Percentiles rank a stretch among this genome's conserved stretches.
Evolutionary conservation across 2,329 filamentous ascomycete species (phyloP).

Genomic region (Hypomyces rosellus): DNA sequence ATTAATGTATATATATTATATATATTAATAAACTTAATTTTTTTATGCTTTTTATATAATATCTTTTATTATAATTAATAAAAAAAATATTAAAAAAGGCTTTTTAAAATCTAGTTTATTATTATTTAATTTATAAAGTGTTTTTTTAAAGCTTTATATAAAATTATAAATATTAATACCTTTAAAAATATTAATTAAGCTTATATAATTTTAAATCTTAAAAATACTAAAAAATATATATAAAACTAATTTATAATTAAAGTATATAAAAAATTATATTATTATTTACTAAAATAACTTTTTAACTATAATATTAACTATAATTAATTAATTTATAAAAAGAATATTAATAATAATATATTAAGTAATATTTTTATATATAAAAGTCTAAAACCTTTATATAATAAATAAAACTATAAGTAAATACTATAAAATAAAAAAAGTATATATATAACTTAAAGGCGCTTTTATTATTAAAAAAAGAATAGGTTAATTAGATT

Average conservation of each 20-base stretch:
- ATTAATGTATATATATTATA: too few species aligned
- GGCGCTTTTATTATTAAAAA: too few species aligned
- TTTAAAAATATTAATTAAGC: neutral
- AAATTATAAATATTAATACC: neutral
- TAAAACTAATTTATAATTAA: too few species aligned
- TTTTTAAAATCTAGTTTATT: neutral
- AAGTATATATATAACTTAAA: too few species aligned
- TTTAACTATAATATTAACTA: neutral
- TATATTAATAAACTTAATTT: too few species aligned
- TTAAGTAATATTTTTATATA: conserved; percentile 2
- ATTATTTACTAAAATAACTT: neutral
- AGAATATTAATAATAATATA: neutral
- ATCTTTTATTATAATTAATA: neutral
- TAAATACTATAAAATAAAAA: too few species aligned
- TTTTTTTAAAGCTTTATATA: neutral
- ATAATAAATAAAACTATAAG: neutral
- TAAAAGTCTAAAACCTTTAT: too few species aligned
- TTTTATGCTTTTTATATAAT: too few species aligned
- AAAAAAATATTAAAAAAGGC: neutral
- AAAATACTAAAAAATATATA: conserved; percentile 3
- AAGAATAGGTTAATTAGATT: too few species aligned
- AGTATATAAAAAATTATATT: neutral
- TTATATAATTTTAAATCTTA: neutral
- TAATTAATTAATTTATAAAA: conserved; percentile 3
- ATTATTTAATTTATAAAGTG: neutral